Base-by-base conservation (phyloP, 2,329 filamentous ascomycete genomes). In the Diplodia mutila region DNA sequence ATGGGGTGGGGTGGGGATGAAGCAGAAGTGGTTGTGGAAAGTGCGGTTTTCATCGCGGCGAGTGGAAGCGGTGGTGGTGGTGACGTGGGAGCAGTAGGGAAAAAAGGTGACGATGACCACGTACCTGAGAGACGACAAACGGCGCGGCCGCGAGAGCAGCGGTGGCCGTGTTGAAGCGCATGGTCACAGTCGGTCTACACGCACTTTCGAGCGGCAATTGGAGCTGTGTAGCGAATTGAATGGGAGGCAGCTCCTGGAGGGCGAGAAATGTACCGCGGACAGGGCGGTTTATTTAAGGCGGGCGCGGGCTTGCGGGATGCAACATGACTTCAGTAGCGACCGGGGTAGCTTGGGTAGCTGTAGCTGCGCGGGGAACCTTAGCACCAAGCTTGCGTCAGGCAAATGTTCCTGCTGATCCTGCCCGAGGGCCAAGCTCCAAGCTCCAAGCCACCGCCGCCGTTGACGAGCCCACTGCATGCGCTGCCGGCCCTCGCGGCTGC, bases 401-500 rank as follows among this genome's bases (percentile, higher is more conserved):
- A 66, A 59, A 21, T 51, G 53, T 59, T 66, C 64, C 64, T 66
- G 64, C 64, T 66, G 64, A 66, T 66, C 64, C 64, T 66, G 51
- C 63, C 29, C 39, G 42, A 3, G 21, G 39, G 51, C 51, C 51
- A 42, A 39, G 32, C 32, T 39, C 51, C 51, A 52, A 39, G 32
- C 32, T 39, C 12, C 63, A 64, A 48, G 61, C 61, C 46, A 39
- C 34, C 7, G 27, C 27, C 34, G 21, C 34, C n/a, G n/a, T 23
- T 23, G 29, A 32, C 29, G 29, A 32, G 29, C 29, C n/a, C n/a
- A n/a, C n/a, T n/a, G n/a, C n/a, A n/a, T n/a, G n/a, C n/a, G n/a
- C n/a, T n/a, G n/a, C n/a, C n/a, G n/a, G n/a, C n/a, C n/a, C n/a
- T n/a, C n/a, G n/a, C n/a, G n/a, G 29, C 29, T 29, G 29, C 29